Conservation (phyloP, 345 rosid species). For the Lumnitzera racemosa region DNA sequence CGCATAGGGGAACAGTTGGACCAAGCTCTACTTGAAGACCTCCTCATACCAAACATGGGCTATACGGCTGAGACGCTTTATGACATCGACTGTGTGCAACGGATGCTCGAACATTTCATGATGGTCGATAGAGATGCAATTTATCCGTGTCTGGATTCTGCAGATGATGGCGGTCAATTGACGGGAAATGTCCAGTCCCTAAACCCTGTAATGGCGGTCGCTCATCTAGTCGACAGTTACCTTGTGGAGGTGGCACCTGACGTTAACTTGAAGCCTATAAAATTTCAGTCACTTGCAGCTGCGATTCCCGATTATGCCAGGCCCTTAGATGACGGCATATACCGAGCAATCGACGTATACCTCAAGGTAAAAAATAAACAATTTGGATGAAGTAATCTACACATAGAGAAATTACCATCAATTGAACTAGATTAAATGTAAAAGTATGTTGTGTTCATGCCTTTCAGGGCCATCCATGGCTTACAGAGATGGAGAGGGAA, state of each 20-base stretch:
- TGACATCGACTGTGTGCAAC: conserved; percentile 69
- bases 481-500: conserved; percentile 70
- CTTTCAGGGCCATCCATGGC: conserved; percentile 88
- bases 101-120: conserved; percentile 82
- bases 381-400: too few relatives aligned
- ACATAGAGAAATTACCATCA: too few relatives aligned
- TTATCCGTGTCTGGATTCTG: conserved; percentile 21
- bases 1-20: conserved; percentile 64
- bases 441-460: background rate
- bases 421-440: background rate
- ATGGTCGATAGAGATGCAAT: conserved; percentile 21
- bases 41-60: conserved; percentile 69
- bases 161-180: conserved; percentile 39
- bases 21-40: conserved; percentile 69
- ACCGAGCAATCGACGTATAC: conserved; percentile 80
- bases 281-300: conserved; percentile 68
- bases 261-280: conserved; percentile 60
- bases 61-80: conserved; percentile 73
- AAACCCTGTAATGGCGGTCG: conserved; percentile 57
- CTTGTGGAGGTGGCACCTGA: conserved; percentile 95
- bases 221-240: conserved; percentile 67
- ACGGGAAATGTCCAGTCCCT: conserved; percentile 43
- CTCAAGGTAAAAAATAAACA: conserved; percentile 48
- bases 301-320: conserved; percentile 71
- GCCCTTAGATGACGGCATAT: conserved; percentile 72